phyloP scores from a whole-genome alignment of 2,329 filamentous ascomycete species.

The Penicillium sp. region DNA sequence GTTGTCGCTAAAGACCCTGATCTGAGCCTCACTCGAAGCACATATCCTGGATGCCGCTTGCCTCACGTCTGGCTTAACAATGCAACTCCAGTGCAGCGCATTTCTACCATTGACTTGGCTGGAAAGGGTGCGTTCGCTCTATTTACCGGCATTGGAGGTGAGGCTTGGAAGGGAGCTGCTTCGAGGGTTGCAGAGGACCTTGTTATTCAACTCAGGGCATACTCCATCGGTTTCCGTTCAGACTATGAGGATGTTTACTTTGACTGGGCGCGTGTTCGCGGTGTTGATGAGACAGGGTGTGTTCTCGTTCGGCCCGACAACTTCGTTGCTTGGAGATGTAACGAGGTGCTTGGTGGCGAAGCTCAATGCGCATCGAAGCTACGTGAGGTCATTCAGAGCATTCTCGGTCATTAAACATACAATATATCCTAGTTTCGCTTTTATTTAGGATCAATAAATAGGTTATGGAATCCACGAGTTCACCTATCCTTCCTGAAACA shows the following conservation, averaged over 20 bases:
- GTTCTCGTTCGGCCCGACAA: slow-evolving; percentile 60
- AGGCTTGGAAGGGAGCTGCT: slow-evolving; percentile 54
- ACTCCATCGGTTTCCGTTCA: slow-evolving; percentile 57
- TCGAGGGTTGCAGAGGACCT: slow-evolving; percentile 36
- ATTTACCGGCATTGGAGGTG: slow-evolving; percentile 57
- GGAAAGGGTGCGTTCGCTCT: slow-evolving; percentile 55
- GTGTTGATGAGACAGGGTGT: slow-evolving; percentile 58
- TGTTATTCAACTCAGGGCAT: slow-evolving; percentile 49
- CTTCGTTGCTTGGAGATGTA: slow-evolving; percentile 55
- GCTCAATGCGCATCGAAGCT: slow-evolving; percentile 7
- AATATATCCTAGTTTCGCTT: neutral
- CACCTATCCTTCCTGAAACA: neutral
- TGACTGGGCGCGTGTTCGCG: slow-evolving; percentile 56
- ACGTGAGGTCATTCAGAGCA: slow-evolving; percentile 8
- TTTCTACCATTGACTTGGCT: slow-evolving; percentile 61
- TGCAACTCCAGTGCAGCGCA: slow-evolving; percentile 41
- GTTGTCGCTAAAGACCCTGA: slow-evolving; percentile 41
- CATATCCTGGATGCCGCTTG: slow-evolving; percentile 59
- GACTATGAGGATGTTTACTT: slow-evolving; percentile 63
- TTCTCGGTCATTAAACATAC: slow-evolving; percentile 1
- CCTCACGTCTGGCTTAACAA: slow-evolving; percentile 64
- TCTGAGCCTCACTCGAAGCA: slow-evolving; percentile 47
- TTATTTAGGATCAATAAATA: neutral
- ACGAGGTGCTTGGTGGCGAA: slow-evolving; percentile 5
- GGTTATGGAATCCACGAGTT: neutral